A percentile compares a stretch with the other conserved stretches of the same genome.
These are phyloP conservation scores for Diospyros lotus DNA, from an alignment of 148 eudicot genomes.

Conservation along the genomic window DNA sequence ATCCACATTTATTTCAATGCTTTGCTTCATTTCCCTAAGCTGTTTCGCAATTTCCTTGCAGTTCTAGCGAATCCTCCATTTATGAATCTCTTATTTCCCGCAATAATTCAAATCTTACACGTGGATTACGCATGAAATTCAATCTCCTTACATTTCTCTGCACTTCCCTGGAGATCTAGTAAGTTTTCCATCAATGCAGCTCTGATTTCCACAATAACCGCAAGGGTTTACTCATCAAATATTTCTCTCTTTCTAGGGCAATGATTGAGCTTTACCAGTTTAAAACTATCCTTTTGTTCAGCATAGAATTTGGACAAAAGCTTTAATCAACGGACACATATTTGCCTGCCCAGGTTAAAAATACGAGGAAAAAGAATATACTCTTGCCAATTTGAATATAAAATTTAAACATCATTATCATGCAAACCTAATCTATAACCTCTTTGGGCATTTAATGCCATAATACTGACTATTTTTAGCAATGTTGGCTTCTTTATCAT, in stretches of 20 bases:
- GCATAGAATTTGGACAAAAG: background rate
- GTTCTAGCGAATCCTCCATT: too few species aligned
- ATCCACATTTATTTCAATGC: conserved; percentile 8
- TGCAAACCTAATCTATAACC: conserved; percentile 4
- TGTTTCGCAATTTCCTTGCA: too few species aligned
- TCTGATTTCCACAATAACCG: too few species aligned
- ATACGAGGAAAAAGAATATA: background rate
- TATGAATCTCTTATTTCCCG: too few species aligned
- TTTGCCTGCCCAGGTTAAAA: background rate
- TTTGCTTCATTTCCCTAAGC: background rate
- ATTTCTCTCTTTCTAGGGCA: too few species aligned
- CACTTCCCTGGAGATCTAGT: too few species aligned
- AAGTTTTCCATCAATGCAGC: too few species aligned
- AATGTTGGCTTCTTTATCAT: background rate
- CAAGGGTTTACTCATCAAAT: too few species aligned
- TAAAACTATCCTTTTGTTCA: background rate
- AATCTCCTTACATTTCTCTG: background rate
- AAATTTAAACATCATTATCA: background rate
- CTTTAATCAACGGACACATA: background rate
- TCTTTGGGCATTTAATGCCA: background rate
- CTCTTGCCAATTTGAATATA: background rate
- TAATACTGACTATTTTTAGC: background rate
- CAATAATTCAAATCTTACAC: background rate
- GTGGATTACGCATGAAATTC: background rate
- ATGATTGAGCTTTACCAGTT: too few species aligned